Evolutionary conservation across 2,329 filamentous ascomycete species (phyloP), one percentile per base, ranked within the genome.

Genomic region (Beauveria rudraprayagi): DNA sequence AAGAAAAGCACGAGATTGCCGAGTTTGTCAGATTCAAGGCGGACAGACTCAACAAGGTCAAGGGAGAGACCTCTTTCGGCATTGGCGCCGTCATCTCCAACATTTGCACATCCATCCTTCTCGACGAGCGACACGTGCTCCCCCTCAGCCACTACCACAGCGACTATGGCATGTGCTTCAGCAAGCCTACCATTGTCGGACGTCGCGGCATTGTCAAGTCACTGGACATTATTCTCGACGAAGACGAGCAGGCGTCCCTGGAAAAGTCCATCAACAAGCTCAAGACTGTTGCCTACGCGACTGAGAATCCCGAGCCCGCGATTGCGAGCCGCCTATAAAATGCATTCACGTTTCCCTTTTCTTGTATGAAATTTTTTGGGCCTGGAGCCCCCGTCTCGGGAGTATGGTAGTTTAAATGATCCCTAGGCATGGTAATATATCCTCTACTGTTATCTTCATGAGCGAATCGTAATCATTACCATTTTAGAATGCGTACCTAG

Each of bases 51-150:
- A 62, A 62, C 61, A 62, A 62, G 50, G 73, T 75, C 11, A 83
- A 83, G 67, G 80, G 80, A 1, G 75, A 78, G 30, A 82, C 77
- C 0, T 73, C 78, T 0, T 81, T 77, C 64, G 80, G 80, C 11
- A 78, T 82, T 51, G 79, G 76, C 9, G 76, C 78, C 30, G 72
- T 80, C 4, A 73, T 78, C 3, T 72, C 76, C 2, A 75, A 71
- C 47, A 78, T 83, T 60, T 82, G 80, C 68, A 74, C 76, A 61
- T 78, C 79, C 14, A 79, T 83, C 16, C 66, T 82, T 14, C 75
- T 74, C 51, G 80, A 83, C 65, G 72, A 76, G 61, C 72, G 73
- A 10, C 75, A 77, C 43, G 73, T 82, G 19, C 69, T 75, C 2
- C 77, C 78, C 1, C 65, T 83, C 48, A 82, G 79, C 57, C 78